phyloP scores from a whole-genome alignment of 306 rosid genomes.

The Ormosia emarginata region DNA sequence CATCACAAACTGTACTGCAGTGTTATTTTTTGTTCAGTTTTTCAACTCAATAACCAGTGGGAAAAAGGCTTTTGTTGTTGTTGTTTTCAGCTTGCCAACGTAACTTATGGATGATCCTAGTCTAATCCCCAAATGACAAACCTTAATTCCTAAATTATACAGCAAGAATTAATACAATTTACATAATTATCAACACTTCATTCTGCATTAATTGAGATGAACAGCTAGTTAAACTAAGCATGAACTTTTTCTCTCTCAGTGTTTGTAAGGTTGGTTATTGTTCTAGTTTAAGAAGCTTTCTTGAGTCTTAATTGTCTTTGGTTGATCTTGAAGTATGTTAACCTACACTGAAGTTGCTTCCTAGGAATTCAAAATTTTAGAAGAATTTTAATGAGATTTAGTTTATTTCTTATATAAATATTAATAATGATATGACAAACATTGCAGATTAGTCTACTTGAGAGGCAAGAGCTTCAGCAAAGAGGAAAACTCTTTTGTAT shows the following conservation, averaged over 20 bases:
- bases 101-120: too few species aligned
- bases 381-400: not conserved
- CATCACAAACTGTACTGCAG: too few species aligned
- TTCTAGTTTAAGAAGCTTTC: not conserved
- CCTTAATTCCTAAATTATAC: too few species aligned
- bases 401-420: not conserved
- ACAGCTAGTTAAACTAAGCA: not conserved
- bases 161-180: not conserved
- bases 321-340: not conserved
- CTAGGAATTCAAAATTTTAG: too few species aligned
- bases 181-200: not conserved
- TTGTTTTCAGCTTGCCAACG: too few species aligned
- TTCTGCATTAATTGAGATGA: not conserved
- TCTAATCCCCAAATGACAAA: too few species aligned
- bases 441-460: constrained; percentile 85
- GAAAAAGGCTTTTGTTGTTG: too few species aligned
- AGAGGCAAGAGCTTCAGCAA: constrained; percentile 89
- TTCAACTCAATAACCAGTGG: too few species aligned
- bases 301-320: not conserved
- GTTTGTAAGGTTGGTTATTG: not conserved
- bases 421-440: constrained; percentile 9
- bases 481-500: constrained; percentile 56
- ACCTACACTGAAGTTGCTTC: not conserved
- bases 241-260: not conserved
- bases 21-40: too few species aligned